phyloP scores from a whole-genome alignment of 2,329 filamentous ascomycete species.

The Peltaster fructicola region DNA sequence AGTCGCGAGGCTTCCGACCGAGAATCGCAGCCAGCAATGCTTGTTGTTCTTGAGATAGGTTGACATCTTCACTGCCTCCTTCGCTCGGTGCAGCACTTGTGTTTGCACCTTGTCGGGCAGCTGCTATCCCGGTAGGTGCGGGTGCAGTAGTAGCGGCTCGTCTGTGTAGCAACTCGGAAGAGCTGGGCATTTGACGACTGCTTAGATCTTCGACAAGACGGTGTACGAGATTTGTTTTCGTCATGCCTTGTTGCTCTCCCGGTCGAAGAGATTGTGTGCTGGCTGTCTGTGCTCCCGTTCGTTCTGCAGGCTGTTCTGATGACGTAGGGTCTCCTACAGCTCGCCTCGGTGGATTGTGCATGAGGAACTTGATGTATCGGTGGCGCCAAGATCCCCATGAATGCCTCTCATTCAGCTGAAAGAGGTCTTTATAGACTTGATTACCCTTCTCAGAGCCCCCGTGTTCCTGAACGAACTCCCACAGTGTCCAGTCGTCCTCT shows the following conservation, averaged over 20 bases:
- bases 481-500: neutral
- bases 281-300: no score
- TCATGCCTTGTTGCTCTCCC: no score
- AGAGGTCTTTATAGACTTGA: neutral
- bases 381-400: conserved; percentile 1
- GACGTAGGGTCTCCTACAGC: neutral
- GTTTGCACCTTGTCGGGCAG: no score
- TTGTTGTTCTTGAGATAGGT: neutral
- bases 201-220: no score
- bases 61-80: neutral
- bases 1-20: conserved; percentile 6
- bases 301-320: no score
- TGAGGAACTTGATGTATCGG: conserved; percentile 1
- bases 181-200: no score
- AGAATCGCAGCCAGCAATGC: conserved; percentile 11
- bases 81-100: conserved; percentile 1
- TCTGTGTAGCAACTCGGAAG: no score
- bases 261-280: no score
- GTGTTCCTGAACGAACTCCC: neutral
- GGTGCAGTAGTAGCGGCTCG: no score
- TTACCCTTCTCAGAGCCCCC: neutral
- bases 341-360: neutral
- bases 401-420: neutral
- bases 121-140: no score
- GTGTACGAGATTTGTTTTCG: no score